phyloP scores from a whole-genome alignment of 495 filamentous ascomycete species.

The Tuber microsphaerosporum region DNA sequence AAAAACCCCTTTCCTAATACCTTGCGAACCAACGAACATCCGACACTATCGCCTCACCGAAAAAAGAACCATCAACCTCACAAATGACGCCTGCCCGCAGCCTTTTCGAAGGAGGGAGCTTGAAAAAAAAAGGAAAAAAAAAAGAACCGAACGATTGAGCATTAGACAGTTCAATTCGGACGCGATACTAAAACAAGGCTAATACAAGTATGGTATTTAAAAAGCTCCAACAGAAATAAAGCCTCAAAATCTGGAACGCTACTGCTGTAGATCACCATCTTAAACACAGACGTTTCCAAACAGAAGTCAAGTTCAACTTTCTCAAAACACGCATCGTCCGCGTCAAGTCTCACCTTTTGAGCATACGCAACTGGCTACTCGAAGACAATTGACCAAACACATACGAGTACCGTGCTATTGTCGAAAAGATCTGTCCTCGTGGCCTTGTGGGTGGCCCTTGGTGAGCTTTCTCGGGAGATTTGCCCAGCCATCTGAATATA shows the following conservation, averaged over 20 bases:
- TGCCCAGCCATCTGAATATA: not conserved
- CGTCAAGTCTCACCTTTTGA: not conserved
- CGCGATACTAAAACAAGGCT: constrained; percentile 1
- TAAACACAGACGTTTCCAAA: constrained; percentile 26
- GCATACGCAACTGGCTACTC: not conserved
- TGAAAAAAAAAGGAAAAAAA: not conserved
- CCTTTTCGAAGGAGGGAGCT: not conserved
- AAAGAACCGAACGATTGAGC: not conserved
- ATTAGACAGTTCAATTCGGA: constrained; percentile 4
- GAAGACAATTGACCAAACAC: not conserved
- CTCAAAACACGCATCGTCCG: not conserved
- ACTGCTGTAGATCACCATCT: constrained; percentile 39
- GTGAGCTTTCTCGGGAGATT: not conserved
- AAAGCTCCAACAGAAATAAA: constrained; percentile 39
- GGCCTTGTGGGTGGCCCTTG: not conserved
- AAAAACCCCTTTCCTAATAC: constrained; percentile 24
- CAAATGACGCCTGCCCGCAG: constrained; percentile 36
- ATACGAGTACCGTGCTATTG: not conserved
- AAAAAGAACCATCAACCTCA: constrained; percentile 29
- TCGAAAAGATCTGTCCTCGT: constrained; percentile 2
- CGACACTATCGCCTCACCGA: constrained; percentile 31
- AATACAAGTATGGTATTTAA: not conserved
- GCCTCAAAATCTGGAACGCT: constrained; percentile 36
- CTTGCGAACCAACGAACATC: constrained; percentile 34
- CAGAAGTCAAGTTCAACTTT: not conserved